Conservation (phyloP, 2,329 filamentous ascomycete genomes). For the Colletotrichum sp. region DNA sequence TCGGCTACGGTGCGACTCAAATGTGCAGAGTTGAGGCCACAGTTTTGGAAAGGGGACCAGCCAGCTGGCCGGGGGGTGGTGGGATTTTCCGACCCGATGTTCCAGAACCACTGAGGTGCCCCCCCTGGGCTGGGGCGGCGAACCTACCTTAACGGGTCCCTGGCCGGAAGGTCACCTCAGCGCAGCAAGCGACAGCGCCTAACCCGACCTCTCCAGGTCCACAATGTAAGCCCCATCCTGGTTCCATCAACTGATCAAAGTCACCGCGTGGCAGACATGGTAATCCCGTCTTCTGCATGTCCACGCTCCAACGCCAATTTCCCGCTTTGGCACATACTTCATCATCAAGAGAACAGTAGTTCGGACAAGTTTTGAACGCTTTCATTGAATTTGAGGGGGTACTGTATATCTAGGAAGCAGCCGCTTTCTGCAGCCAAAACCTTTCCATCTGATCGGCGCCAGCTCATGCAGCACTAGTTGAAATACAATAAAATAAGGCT, state of each 20-base stretch:
- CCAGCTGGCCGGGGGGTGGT: conserved; percentile 27
- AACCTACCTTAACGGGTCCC: conserved; percentile 13
- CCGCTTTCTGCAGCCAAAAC: conserved; percentile 8
- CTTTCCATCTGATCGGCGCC: conserved; percentile 4
- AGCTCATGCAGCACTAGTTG: conserved; percentile 13
- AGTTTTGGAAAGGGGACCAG: conserved; percentile 41
- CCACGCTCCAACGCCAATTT: background rate
- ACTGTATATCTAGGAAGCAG: conserved; percentile 18
- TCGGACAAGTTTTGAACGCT: background rate
- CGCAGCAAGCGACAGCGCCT: background rate
- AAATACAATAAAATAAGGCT: conserved; percentile 9
- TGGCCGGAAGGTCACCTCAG: background rate
- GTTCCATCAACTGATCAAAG: background rate
- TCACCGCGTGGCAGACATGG: conserved; percentile 13
- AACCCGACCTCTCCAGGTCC: background rate
- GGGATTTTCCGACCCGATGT: conserved; percentile 22
- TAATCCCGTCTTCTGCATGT: background rate
- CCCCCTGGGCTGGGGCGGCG: conserved; percentile 3
- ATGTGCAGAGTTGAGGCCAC: conserved; percentile 46
- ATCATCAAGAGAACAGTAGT: background rate
- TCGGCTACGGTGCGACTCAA: conserved; percentile 22
- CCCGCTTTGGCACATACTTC: background rate
- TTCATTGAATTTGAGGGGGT: conserved; percentile 13
- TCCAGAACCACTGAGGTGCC: background rate
- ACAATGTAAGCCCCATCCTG: background rate